Conservation (phyloP, 306 rosid species). For the Delonix regia region DNA sequence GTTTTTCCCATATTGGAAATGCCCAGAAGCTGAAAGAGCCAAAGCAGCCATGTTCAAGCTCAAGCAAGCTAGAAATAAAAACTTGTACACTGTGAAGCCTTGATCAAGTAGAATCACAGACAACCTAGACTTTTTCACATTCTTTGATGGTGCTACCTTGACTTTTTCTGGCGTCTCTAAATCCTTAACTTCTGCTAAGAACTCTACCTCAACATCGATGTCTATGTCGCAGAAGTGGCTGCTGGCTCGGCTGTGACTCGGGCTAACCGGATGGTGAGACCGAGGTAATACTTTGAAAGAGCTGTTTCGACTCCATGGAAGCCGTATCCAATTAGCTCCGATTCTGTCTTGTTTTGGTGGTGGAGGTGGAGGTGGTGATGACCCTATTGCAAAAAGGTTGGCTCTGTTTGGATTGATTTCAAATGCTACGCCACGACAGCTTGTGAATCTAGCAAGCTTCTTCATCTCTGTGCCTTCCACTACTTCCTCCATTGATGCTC, state of each 20-base stretch:
- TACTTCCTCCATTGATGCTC: constrained; percentile 32
- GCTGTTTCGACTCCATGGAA: constrained; percentile 47
- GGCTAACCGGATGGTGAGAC: constrained; percentile 25
- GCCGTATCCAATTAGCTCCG: constrained; percentile 43
- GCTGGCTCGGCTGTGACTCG: constrained; percentile 41
- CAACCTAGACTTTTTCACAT: constrained; percentile 31
- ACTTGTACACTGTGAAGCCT: constrained; percentile 70
- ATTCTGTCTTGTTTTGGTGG: constrained; percentile 22
- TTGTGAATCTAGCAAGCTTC: constrained; percentile 49
- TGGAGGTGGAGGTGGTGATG: constrained; percentile 7
- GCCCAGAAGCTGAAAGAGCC: constrained; percentile 52
- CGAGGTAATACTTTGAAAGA: constrained; percentile 42
- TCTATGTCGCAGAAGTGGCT: constrained; percentile 60
- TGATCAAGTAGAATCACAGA: constrained; percentile 66
- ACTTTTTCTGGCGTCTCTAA: constrained; percentile 28
- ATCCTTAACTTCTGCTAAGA: constrained; percentile 31
- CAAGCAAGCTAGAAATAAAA: constrained; percentile 53
- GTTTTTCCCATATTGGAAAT: constrained; percentile 49
- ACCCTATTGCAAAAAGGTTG: constrained; percentile 43
- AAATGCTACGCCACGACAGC: constrained; percentile 61
- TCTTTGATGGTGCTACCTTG: constrained; percentile 6
- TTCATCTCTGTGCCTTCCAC: constrained; percentile 35
- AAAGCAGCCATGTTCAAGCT: constrained; percentile 49
- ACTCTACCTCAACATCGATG: constrained; percentile 34
- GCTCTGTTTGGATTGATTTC: constrained; percentile 49